A percentile compares a stretch with the other conserved stretches of the same genome.
phyloP scores from a whole-genome alignment of 2,329 filamentous ascomycete genomes.

The Colletotrichum echinochloae region DNA sequence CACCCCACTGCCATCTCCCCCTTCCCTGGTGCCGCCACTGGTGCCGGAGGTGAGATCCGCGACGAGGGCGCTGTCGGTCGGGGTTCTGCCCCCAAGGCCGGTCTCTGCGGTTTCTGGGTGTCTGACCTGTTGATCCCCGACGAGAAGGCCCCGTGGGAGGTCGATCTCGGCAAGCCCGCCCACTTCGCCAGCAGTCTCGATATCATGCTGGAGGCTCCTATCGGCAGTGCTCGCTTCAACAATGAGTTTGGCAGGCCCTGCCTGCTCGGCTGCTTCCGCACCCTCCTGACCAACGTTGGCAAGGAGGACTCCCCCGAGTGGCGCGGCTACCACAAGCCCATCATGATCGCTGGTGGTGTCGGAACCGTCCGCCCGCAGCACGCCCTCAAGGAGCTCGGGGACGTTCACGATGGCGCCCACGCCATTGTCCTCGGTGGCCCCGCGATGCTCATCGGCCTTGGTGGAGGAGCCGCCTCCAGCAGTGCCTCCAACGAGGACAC shows the following conservation, averaged over 20 bases:
- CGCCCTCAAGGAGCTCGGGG: conserved; percentile 83
- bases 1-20: conserved; percentile 96
- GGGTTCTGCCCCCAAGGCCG: conserved; percentile 93
- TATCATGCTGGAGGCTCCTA: conserved; percentile 97
- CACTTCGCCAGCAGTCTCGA: conserved; percentile 95
- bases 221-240: conserved; percentile 95
- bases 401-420: conserved; percentile 89
- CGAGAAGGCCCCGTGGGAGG: conserved; percentile 86
- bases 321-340: conserved; percentile 96
- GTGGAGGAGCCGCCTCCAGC: conserved; percentile 94
- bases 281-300: conserved; percentile 79
- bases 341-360: conserved; percentile 97
- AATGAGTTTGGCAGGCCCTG: conserved; percentile 96
- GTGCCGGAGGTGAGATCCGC: conserved; percentile 93
- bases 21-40: conserved; percentile 92
- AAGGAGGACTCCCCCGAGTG: conserved; percentile 69
- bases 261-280: conserved; percentile 91
- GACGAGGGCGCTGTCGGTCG: conserved; percentile 95
- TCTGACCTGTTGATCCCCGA: conserved; percentile 93
- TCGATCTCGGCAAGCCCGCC: conserved; percentile 87
- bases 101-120: conserved; percentile 92
- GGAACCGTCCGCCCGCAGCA: conserved; percentile 92
- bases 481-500: conserved; percentile 88
- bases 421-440: conserved; percentile 94
- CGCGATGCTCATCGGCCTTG: conserved; percentile 97